phyloP scores from a whole-genome alignment of 306 rosid genomes.

The Echinosophora koreensis region DNA sequence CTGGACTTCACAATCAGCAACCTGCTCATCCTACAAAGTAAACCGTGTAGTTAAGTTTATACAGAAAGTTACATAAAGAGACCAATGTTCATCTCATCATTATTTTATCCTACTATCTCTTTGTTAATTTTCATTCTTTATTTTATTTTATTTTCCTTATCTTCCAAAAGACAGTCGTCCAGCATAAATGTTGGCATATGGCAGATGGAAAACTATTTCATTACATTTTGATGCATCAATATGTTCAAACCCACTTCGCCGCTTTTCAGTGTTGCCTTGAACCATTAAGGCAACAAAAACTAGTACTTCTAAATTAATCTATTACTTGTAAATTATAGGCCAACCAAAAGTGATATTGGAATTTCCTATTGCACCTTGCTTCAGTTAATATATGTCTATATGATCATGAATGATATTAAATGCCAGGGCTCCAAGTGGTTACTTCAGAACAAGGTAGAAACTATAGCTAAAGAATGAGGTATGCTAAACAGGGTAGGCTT shows the following conservation, averaged over 20 bases:
- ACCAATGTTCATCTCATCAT: conserved; percentile 15
- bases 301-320: conserved; percentile 1
- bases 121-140: conserved; percentile 14
- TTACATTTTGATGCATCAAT: conserved; percentile 27
- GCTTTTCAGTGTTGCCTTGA: not conserved
- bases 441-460: conserved; percentile 4
- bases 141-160: conserved; percentile 16
- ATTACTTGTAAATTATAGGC: conserved; percentile 11
- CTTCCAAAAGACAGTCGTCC: not conserved
- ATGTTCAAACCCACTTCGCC: conserved; percentile 4
- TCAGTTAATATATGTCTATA: not conserved
- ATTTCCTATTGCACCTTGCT: conserved; percentile 8
- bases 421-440: not conserved
- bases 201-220: not conserved
- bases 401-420: conserved; percentile 19
- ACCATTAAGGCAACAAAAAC: not conserved
- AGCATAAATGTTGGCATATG: conserved; percentile 14
- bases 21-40: conserved; percentile 47
- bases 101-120: not conserved
- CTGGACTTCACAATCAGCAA: not conserved
- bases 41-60: conserved; percentile 35
- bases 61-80: conserved; percentile 8
- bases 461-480: not conserved
- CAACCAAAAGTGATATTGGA: not conserved
- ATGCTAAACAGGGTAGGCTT: not conserved